A percentile compares a stretch with the other conserved stretches of the same genome.
Conservation (phyloP, 2,329 filamentous ascomycete species). For the Clonostachys rosea region DNA sequence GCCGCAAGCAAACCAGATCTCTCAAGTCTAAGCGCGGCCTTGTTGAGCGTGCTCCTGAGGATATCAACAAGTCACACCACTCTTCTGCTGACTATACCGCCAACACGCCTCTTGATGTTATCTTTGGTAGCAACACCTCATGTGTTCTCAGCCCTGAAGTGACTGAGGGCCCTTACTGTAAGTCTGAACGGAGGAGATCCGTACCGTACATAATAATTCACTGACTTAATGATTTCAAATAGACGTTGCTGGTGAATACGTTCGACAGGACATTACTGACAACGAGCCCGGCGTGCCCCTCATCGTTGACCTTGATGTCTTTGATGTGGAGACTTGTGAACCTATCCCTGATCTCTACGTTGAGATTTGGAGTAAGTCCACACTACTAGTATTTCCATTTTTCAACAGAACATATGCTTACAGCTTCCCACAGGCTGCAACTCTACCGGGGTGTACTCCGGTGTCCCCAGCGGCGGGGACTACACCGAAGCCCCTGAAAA, state of each 20-base stretch:
- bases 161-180: constrained; percentile 41
- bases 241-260: constrained; percentile 21
- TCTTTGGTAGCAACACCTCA: constrained; percentile 9
- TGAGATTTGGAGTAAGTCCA: constrained; percentile 27
- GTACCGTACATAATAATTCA: background rate
- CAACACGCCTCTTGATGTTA: constrained; percentile 1
- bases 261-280: constrained; percentile 30
- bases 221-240: no score
- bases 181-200: constrained; percentile 1
- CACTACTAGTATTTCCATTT: no score
- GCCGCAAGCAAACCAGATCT: no score
- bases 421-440: constrained; percentile 22
- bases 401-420: no score
- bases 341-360: constrained; percentile 28
- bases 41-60: no score
- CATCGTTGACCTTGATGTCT: constrained; percentile 33
- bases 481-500: constrained; percentile 7
- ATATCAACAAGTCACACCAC: no score
- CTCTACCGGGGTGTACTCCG: constrained; percentile 36
- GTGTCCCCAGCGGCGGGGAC: constrained; percentile 23
- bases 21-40: no score
- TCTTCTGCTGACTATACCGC: no score
- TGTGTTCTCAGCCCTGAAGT: constrained; percentile 44
- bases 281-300: constrained; percentile 30
- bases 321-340: constrained; percentile 33